Conservation (phyloP, 78 protist species). For the Emiliania huxleyi region DNA sequence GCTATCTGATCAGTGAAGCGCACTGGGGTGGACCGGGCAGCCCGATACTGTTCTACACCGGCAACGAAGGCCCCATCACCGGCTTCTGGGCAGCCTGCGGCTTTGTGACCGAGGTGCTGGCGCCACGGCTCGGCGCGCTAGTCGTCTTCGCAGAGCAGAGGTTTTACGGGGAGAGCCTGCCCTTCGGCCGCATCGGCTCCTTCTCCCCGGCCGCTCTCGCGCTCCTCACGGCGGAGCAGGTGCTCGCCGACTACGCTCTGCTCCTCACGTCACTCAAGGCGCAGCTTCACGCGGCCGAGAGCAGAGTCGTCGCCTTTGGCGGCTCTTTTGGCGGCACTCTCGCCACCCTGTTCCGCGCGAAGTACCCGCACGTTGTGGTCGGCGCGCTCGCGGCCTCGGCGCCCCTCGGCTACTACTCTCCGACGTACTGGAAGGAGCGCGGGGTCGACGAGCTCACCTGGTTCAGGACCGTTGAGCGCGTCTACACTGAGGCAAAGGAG, state of each 20-base stretch:
- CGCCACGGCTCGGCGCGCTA: background rate
- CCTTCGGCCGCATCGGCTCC: background rate
- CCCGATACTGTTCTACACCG: constrained; percentile 78
- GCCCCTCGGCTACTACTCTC: constrained; percentile 46
- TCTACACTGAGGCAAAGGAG: background rate
- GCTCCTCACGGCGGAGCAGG: background rate
- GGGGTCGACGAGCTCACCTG: background rate
- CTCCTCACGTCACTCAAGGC: background rate
- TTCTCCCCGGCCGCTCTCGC: too few relatives aligned
- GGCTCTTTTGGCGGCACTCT: constrained; percentile 73
- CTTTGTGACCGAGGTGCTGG: constrained; percentile 46
- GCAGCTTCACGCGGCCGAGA: background rate
- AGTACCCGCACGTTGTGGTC: constrained; percentile 52
- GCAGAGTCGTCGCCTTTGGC: constrained; percentile 58
- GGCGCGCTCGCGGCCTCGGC: constrained; percentile 65
- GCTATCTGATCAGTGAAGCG: too few relatives aligned
- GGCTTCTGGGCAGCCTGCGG: constrained; percentile 70
- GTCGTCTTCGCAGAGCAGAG: background rate
- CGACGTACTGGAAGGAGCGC: background rate
- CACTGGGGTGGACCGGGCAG: too few relatives aligned
- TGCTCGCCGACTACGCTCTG: constrained; percentile 4
- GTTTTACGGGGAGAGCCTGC: too few relatives aligned
- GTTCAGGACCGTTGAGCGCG: background rate
- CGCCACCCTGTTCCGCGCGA: constrained; percentile 20
- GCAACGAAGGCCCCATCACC: constrained; percentile 81